Base-by-base conservation (phyloP, 2,329 filamentous ascomycete species). In the Colletotrichum sp. region DNA sequence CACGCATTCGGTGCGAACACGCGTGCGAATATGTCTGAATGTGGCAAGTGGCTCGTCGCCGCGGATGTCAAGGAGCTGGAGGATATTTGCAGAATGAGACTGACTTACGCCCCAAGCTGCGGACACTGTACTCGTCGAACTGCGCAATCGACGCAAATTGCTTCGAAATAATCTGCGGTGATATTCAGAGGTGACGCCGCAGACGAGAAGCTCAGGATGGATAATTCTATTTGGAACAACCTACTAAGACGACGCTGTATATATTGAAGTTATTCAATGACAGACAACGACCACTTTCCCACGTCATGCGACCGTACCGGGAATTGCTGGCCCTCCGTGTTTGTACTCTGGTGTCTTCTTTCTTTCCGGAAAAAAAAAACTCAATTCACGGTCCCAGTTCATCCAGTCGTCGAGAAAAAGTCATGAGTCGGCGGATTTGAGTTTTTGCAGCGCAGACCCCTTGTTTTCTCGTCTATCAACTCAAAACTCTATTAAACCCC, bases 381-480 rank as follows among this genome's bases (percentile, higher is more conserved):
- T 65, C 62, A 68, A 59, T 68, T 43, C n/a, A 18, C 18, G 52
- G 34, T 32, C 18, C 26, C 32, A 34, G 65, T 68, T 68, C 52
- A 34, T 68, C 52, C 52, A 58, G 48, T 68, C 32, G 7, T 12
- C 14, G 12, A 48, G 21, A n/a, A 2, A 18, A 7, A 18, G 48
- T 59, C 52, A 68, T 58, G 32, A 59, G 52, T 68, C 65, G 52
- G 32, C 32, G 30, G 7, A 30, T 68, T 43, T 58, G 32, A 59
- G 65, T 68, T 68, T 68, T 68, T 43, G 24, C 65, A 68, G 52
- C n/a, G 65, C 65, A 59, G 28, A 4, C 21, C 48, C 65, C 65
- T 68, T 58, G 65, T 16, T 5, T 14, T 9, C 14, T 10, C 18
- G 48, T 21, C 26, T 34, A 26, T 68, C 65, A 43, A 26, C 34